Conservation (phyloP, 2,329 filamentous ascomycete genomes). For the Hypocrella siamensis region DNA sequence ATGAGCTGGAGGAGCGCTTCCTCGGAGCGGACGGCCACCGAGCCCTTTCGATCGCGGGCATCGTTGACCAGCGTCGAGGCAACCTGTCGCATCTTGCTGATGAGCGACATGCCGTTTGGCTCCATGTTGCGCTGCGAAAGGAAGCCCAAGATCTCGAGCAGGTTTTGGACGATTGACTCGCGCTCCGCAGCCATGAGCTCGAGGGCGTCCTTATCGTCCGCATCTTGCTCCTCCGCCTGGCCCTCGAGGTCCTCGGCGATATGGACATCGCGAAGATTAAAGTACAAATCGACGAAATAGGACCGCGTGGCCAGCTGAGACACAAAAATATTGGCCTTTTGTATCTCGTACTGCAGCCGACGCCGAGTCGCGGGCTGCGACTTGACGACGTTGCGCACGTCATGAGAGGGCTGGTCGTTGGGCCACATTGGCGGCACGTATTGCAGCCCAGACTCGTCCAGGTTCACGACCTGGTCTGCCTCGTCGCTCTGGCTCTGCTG, state of each 20-base stretch:
- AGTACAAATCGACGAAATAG: constrained; percentile 77
- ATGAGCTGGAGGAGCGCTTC: constrained; percentile 58
- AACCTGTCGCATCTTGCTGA: constrained; percentile 73
- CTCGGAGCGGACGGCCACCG: constrained; percentile 41
- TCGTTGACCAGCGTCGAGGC: constrained; percentile 62
- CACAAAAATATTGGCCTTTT: constrained; percentile 79
- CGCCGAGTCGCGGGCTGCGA: constrained; percentile 33
- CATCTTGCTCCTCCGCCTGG: constrained; percentile 20
- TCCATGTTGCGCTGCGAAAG: constrained; percentile 81
- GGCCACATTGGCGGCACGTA: constrained; percentile 37
- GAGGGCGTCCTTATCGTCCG: constrained; percentile 33
- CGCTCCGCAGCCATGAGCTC: constrained; percentile 58
- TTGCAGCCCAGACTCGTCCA: constrained; percentile 30
- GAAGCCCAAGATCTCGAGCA: constrained; percentile 57
- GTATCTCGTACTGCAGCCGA: constrained; percentile 67
- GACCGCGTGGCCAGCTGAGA: constrained; percentile 70
- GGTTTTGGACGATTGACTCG: constrained; percentile 65
- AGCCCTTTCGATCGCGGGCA: constrained; percentile 33
- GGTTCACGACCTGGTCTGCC: constrained; percentile 18
- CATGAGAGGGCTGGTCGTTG: constrained; percentile 28
- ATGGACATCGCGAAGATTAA: constrained; percentile 56
- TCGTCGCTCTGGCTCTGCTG: constrained; percentile 20
- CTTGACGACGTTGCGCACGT: constrained; percentile 33
- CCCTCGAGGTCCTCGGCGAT: constrained; percentile 26
- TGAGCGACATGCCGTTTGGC: constrained; percentile 46